Evolutionary conservation across 2,329 filamentous ascomycete species (phyloP), one percentile per base, ranked within the genome.

Genomic region (Bipolaris victoriae): DNA sequence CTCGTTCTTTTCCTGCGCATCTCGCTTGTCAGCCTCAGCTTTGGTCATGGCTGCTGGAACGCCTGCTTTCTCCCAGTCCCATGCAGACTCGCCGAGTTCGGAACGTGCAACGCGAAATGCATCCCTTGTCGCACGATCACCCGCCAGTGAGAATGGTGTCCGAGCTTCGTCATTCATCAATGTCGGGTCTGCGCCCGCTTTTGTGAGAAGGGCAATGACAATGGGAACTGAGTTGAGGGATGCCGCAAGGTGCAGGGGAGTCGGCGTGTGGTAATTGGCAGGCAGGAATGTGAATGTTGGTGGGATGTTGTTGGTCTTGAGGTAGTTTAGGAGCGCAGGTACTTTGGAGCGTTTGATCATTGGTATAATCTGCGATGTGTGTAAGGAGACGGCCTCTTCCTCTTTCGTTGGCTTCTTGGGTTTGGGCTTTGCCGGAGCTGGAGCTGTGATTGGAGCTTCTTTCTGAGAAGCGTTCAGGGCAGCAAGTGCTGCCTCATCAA

Each of bases 271-370:
- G 72, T 92, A 84, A 50, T 88, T 84, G 3, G 79, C 76, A 0
- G 92, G 92, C 53, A 88, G 82, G 73, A 98, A 97, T 22, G 79
- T 81, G 71, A 96, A 97, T 57, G 89, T 83, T 0, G 90, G 72
- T 1, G 85, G 79, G 9, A 98, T 80, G 2, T 81, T 80, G 77
- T 97, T 96, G 60, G 84, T 88, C 60, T 87, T 86, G 5, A 99
- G 80, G 72, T 98, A 99, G 1, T 90, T 88, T 15, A 97, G 82
- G 1, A 99, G 79, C 0, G 90, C 92, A 0, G 95, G 94, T 0
- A 95, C 86, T 76, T 97, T 98, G 1, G 91, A 96, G 40, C 95
- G 89, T 44, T 92, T 89, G 57, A 97, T 90, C 24, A 98, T 83
- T 0, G 92, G 90, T 69, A 95, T 92, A 0, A 99, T 82, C 71